Evolutionary conservation across 2,329 filamentous ascomycete genomes (phyloP).

Genomic region (Stachybotrys chlorohalonatus): DNA sequence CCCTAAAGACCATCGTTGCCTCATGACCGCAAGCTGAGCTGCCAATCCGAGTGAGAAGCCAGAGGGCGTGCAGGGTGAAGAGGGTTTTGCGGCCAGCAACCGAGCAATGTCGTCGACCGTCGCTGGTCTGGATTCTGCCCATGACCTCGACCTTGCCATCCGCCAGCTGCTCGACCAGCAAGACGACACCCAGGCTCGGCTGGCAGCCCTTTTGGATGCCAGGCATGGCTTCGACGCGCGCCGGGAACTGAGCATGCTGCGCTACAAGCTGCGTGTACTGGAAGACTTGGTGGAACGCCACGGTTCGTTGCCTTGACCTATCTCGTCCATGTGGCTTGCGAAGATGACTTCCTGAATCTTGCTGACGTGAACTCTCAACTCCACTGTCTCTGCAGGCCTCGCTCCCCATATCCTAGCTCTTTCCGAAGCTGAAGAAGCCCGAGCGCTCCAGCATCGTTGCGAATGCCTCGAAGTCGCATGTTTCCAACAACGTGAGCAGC

Average conservation of each 20-base stretch:
- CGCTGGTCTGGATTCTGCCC: constrained; percentile 3
- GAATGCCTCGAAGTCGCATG: constrained; percentile 48
- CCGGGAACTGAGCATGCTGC: constrained; percentile 45
- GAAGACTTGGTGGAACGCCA: constrained; percentile 38
- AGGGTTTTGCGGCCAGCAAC: neutral
- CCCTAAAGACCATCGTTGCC: neutral
- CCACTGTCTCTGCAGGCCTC: constrained; percentile 11
- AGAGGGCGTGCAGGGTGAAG: constrained; percentile 9
- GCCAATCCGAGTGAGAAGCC: neutral
- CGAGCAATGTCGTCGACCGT: neutral
- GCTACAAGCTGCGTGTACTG: constrained; percentile 43
- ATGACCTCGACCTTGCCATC: constrained; percentile 19
- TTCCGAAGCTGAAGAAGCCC: constrained; percentile 48
- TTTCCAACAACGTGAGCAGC: constrained; percentile 24
- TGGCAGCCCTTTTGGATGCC: constrained; percentile 36
- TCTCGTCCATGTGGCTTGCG: neutral
- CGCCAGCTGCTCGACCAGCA: constrained; percentile 40
- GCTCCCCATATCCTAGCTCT: constrained; percentile 29
- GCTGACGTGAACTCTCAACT: constrained; percentile 1
- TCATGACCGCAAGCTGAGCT: neutral
- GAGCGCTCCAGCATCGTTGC: constrained; percentile 47
- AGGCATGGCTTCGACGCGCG: constrained; percentile 38
- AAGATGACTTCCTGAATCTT: neutral
- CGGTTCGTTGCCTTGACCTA: constrained; percentile 26
- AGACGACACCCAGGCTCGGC: constrained; percentile 41